phyloP scores from a whole-genome alignment of 352 stramenopile species.

The Phytophthora pluvialis region DNA sequence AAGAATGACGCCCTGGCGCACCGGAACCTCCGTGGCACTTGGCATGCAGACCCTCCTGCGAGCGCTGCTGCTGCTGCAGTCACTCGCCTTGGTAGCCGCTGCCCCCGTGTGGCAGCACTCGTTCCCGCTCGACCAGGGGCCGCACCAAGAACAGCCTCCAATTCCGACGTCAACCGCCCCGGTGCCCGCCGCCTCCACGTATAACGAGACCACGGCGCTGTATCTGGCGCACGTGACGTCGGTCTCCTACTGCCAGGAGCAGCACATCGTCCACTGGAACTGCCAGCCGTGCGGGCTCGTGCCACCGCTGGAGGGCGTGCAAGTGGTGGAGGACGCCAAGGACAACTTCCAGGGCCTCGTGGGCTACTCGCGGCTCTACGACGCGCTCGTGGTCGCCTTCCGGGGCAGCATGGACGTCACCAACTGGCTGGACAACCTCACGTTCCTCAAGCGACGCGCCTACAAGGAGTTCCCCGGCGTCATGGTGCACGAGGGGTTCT shows the following conservation, averaged over 20 bases:
- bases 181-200: conserved; percentile 24
- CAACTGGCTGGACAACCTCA: conserved; percentile 90
- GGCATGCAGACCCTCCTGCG: neutral
- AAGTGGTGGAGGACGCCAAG: conserved; percentile 70
- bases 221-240: conserved; percentile 83
- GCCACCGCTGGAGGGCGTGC: conserved; percentile 48
- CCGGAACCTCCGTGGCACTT: neutral
- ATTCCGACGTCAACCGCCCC: neutral
- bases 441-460: conserved; percentile 75
- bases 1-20: conserved; percentile 20
- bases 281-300: conserved; percentile 77
- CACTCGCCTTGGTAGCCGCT: neutral
- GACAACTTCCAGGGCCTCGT: conserved; percentile 85
- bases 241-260: conserved; percentile 73
- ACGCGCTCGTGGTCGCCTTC: conserved; percentile 76
- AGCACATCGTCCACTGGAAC: conserved; percentile 76
- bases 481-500: conserved; percentile 80
- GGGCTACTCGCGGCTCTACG: conserved; percentile 62
- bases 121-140: conserved; percentile 21
- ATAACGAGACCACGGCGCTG: conserved; percentile 73
- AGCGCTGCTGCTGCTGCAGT: conserved; percentile 31
- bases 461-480: conserved; percentile 70
- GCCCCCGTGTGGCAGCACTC: conserved; percentile 28
- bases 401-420: conserved; percentile 82
- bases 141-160: neutral